Evolutionary conservation across 192 early-diverging fungal species (phyloP).

Genomic region (Backusella tuberculispora): DNA sequence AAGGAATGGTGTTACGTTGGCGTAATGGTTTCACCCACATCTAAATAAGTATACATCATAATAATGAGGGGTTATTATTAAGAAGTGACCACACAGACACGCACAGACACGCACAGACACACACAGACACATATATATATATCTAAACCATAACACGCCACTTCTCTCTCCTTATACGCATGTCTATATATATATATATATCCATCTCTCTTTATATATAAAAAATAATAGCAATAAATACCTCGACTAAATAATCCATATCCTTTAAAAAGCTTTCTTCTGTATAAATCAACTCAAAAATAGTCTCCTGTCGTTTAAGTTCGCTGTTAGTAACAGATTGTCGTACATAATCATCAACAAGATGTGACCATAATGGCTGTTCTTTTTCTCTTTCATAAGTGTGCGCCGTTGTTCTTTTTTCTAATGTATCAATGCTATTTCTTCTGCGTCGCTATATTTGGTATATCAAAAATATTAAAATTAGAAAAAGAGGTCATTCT

Average conservation of each 20-base stretch:
- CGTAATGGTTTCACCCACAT: slow-evolving; percentile 70
- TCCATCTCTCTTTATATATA: no score
- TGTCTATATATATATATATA: no score
- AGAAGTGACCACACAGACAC: neutral
- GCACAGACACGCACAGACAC: no score
- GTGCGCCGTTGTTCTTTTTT: slow-evolving; percentile 8
- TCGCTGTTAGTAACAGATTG: slow-evolving; percentile 55
- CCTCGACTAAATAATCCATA: slow-evolving; percentile 77
- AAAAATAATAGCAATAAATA: slow-evolving; percentile 24
- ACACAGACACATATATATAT: no score
- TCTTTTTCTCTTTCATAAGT: slow-evolving; percentile 14
- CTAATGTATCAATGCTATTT: neutral
- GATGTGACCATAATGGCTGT: slow-evolving; percentile 20
- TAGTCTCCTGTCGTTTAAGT: slow-evolving; percentile 88
- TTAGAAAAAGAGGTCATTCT: slow-evolving; percentile 5
- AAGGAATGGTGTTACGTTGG: slow-evolving; percentile 58
- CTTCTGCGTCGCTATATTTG: slow-evolving; percentile 15
- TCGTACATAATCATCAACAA: slow-evolving; percentile 18
- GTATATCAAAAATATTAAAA: slow-evolving; percentile 10
- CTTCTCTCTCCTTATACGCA: no score
- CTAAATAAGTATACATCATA: slow-evolving; percentile 30
- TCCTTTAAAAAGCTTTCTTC: slow-evolving; percentile 91
- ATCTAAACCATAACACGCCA: no score
- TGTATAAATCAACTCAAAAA: slow-evolving; percentile 91
- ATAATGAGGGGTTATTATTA: neutral